These are phyloP conservation scores for Cryptosporidium viatorum DNA, from an alignment of 169 alveolate genomes.

Conservation along the genomic window DNA sequence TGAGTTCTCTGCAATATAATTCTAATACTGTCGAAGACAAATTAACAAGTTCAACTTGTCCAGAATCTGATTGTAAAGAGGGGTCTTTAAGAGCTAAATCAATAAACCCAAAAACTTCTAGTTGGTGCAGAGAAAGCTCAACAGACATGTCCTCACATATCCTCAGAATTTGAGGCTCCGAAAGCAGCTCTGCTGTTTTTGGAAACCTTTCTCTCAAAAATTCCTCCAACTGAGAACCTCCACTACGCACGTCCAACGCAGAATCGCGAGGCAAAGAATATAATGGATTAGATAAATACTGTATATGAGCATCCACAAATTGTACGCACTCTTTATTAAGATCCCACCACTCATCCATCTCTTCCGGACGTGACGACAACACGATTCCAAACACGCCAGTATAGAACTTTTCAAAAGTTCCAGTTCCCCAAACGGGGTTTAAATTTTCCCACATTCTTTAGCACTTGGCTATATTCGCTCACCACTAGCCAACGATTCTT, in stretches of 20 bases:
- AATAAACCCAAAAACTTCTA: constrained; percentile 61
- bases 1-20: constrained; percentile 54
- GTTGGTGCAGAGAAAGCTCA: constrained; percentile 62
- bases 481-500: neutral
- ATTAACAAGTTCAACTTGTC: neutral
- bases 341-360: constrained; percentile 71
- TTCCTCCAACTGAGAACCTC: constrained; percentile 4
- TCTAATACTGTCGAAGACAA: constrained; percentile 46
- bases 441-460: constrained; percentile 62
- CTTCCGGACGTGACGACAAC: constrained; percentile 66
- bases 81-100: constrained; percentile 60
- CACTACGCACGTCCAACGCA: constrained; percentile 9
- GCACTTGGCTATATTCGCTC: neutral
- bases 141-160: constrained; percentile 64
- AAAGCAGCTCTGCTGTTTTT: constrained; percentile 12
- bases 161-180: constrained; percentile 13
- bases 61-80: constrained; percentile 27
- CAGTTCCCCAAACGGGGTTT: constrained; percentile 75
- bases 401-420: constrained; percentile 58
- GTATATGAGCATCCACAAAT: constrained; percentile 32
- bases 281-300: constrained; percentile 52
- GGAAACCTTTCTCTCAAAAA: constrained; percentile 17
- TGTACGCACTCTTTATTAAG: constrained; percentile 31
- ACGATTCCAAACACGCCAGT: constrained; percentile 26
- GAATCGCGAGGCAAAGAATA: constrained; percentile 66